These are phyloP conservation scores for Russula earlei DNA, from an alignment of 768 basidiomycete species.

Conservation along the genomic window DNA sequence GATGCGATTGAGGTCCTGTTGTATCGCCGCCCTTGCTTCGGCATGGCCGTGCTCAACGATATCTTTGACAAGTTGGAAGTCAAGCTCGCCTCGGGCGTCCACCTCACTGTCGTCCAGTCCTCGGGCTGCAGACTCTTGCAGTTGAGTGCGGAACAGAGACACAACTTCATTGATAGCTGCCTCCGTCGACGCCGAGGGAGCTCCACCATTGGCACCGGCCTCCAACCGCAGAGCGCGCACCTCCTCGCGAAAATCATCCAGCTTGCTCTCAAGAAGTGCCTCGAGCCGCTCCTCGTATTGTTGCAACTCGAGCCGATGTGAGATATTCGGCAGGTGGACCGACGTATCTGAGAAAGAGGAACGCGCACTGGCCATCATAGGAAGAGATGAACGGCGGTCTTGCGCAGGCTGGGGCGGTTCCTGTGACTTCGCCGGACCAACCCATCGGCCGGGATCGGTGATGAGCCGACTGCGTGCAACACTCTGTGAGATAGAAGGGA, in stretches of 20 bases:
- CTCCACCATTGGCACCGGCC: slow-evolving; percentile 23
- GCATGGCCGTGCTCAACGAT: slow-evolving; percentile 59
- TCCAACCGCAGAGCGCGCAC: slow-evolving; percentile 22
- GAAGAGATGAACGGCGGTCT: slow-evolving; percentile 28
- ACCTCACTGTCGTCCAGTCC: slow-evolving; percentile 52
- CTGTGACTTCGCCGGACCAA: slow-evolving; percentile 23
- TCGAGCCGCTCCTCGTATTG: slow-evolving; percentile 53
- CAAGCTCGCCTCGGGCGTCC: slow-evolving; percentile 69
- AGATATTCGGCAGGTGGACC: slow-evolving; percentile 41
- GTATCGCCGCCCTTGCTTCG: slow-evolving; percentile 47
- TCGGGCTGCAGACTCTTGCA: slow-evolving; percentile 51
- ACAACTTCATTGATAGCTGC: slow-evolving; percentile 58
- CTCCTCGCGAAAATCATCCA: slow-evolving; percentile 41
- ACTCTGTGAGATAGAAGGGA: slow-evolving; percentile 59
- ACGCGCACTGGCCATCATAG: slow-evolving; percentile 37
- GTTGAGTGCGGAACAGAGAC: slow-evolving; percentile 55
- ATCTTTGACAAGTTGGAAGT: slow-evolving; percentile 66
- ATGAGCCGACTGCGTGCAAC: slow-evolving; percentile 45
- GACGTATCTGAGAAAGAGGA: slow-evolving; percentile 38
- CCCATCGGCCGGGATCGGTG: slow-evolving; percentile 45
- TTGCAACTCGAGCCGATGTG: slow-evolving; percentile 47
- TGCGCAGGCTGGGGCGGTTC: slow-evolving; percentile 33
- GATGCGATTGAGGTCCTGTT: slow-evolving; percentile 48
- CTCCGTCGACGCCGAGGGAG: slow-evolving; percentile 37
- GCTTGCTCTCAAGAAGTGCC: slow-evolving; percentile 59